Evolutionary conservation across 1,284 basidiomycete species (phyloP).

Genomic region (Leccinum pachyderme): DNA sequence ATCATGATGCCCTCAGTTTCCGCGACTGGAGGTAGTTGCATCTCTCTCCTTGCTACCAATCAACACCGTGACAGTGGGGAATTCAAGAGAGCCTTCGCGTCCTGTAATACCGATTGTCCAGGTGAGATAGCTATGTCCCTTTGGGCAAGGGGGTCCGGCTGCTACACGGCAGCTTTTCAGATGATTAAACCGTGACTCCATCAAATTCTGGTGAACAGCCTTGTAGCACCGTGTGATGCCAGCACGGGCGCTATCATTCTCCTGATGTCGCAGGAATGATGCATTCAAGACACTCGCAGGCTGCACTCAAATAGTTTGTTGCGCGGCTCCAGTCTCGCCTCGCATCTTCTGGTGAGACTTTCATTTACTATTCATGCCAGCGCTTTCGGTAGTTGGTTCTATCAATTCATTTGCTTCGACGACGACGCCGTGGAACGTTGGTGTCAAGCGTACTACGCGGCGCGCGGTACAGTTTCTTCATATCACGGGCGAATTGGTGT

Average conservation of each 20-base stretch:
- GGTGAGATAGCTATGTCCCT: too few species aligned
- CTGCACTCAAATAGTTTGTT: background rate
- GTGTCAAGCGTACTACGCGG: background rate
- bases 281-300: background rate
- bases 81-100: too few species aligned
- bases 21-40: too few species aligned
- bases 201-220: conserved; percentile 6
- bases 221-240: background rate
- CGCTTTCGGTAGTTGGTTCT: background rate
- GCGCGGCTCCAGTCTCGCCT: background rate
- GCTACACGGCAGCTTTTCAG: too few species aligned
- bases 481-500: conserved; percentile 20
- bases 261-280: background rate
- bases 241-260: background rate
- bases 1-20: too few species aligned
- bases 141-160: too few species aligned
- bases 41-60: too few species aligned
- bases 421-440: background rate
- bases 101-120: too few species aligned
- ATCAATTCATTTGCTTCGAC: conserved; percentile 1
- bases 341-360: conserved; percentile 11
- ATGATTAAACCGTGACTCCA: background rate
- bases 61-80: too few species aligned
- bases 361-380: conserved; percentile 5
- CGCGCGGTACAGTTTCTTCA: conserved; percentile 9